Evolutionary conservation across 805 yeast species (phyloP), one percentile per base, ranked within the genome.

Genomic region (Candida tammaniensis): DNA sequence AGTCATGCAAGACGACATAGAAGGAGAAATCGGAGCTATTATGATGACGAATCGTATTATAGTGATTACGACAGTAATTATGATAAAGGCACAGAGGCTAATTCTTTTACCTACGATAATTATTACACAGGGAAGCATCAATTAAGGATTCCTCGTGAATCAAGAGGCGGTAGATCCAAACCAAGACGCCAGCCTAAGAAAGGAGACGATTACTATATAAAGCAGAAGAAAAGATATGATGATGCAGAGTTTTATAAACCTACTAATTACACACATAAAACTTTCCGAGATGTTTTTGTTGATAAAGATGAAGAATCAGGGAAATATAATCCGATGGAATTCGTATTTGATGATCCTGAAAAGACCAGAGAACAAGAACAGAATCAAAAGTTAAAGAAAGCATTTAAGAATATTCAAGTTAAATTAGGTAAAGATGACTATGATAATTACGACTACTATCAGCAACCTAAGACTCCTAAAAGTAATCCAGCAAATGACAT

Each of bases 281-380:
- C 70, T 1, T 64, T 65, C 40, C 39, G 46, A 16, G 65, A 65
- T 5, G 68, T 67, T 4, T 66, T 67, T 37, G 42, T 43, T 10
- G 57, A 59, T 25, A 48, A 48, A 16, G 55, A 59, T 5, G 67
- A 62, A 31, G 49, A 46, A 13, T 40, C 43, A 22, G 56, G 49
- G 23, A 49, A 48, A 26, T 58, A 59, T 31, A 66, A 62, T 36
- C 73, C 73, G 2, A 59, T 60, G 42, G 70, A 64, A 35, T 45
- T 51, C 24, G 72, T 68, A 5, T 68, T 68, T 42, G 57, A 59
- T 23, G 57, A 51, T 16, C 47, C 52, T 0, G 52, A 43, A 15
- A 46, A 42, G 30, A n/a, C 38, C 10, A 38, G 29, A 36, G 49
- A 46, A 17, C 46, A 43, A 14, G 52, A 49, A 10, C 47, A 52